A percentile compares a stretch with the other conserved stretches of the same genome.
phyloP scores from a whole-genome alignment of 2,329 filamentous ascomycete genomes.

The Corinectria fuckeliana region DNA sequence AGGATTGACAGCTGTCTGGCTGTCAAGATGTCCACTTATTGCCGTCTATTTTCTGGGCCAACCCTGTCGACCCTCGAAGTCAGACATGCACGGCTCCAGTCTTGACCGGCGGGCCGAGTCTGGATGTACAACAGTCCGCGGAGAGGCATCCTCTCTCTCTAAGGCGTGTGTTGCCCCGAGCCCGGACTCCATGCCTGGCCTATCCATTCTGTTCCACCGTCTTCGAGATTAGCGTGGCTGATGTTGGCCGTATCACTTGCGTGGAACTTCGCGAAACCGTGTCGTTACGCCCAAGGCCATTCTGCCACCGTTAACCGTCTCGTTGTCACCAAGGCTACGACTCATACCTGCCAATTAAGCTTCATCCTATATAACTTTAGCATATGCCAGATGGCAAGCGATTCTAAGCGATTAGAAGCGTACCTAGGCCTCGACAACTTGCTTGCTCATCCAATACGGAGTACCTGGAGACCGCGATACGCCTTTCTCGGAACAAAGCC shows the following conservation, averaged over 20 bases:
- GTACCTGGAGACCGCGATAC: background rate
- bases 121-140: constrained; percentile 29
- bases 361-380: constrained; percentile 4
- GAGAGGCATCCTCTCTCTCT: constrained; percentile 22
- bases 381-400: too few species aligned
- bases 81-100: constrained; percentile 34
- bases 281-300: constrained; percentile 14
- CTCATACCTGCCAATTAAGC: background rate
- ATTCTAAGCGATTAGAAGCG: too few species aligned
- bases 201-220: constrained; percentile 34
- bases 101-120: constrained; percentile 39
- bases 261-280: constrained; percentile 23
- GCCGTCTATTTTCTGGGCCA: constrained; percentile 20
- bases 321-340: background rate
- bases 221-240: constrained; percentile 39
- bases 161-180: constrained; percentile 25
- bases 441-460: too few species aligned
- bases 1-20: constrained; percentile 22
- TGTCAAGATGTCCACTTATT: constrained; percentile 24
- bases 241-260: constrained; percentile 30
- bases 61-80: constrained; percentile 37
- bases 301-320: constrained; percentile 13
- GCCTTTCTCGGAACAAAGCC: background rate
- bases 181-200: constrained; percentile 22
- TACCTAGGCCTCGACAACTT: too few species aligned